Evolutionary conservation across 2,329 filamentous ascomycete species (phyloP).

Genomic region (Colletotrichum phormii): DNA sequence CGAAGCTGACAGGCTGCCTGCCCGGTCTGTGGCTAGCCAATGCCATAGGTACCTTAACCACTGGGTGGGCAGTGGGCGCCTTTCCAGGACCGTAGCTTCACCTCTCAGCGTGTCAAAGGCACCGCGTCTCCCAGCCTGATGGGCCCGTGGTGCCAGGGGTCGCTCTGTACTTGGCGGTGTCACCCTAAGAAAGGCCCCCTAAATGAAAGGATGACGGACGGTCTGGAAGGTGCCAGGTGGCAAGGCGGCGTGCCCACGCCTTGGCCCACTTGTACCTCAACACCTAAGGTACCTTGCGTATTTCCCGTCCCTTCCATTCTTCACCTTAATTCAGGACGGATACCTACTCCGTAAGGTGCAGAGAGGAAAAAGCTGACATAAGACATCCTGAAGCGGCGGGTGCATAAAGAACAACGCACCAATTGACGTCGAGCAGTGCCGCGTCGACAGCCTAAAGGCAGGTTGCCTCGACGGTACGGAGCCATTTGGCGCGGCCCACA

Average conservation of each 20-base stretch:
- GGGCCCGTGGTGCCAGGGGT: not conserved
- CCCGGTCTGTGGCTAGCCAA: not conserved
- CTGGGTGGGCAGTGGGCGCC: not conserved
- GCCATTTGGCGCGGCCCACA: constrained; percentile 6
- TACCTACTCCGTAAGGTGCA: not conserved
- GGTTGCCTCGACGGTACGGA: not conserved
- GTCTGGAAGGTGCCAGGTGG: constrained; percentile 1
- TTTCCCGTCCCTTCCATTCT: not conserved
- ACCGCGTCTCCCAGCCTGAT: not conserved
- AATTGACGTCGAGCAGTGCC: not conserved
- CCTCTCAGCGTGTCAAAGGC: not conserved
- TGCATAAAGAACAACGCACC: not conserved
- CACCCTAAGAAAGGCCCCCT: not conserved
- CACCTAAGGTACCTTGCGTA: not conserved
- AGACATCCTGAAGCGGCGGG: not conserved
- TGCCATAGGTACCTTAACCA: not conserved
- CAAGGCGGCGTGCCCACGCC: not conserved
- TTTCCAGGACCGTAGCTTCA: not conserved
- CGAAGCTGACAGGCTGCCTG: constrained; percentile 28
- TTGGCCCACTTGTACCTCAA: not conserved
- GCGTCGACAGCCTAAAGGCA: not conserved
- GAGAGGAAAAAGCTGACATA: not conserved
- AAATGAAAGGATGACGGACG: not conserved
- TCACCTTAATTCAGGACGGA: not conserved
- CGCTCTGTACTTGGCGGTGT: not conserved